phyloP scores from a whole-genome alignment of 148 eudicot genomes.

The Dianthus caryophyllus region DNA sequence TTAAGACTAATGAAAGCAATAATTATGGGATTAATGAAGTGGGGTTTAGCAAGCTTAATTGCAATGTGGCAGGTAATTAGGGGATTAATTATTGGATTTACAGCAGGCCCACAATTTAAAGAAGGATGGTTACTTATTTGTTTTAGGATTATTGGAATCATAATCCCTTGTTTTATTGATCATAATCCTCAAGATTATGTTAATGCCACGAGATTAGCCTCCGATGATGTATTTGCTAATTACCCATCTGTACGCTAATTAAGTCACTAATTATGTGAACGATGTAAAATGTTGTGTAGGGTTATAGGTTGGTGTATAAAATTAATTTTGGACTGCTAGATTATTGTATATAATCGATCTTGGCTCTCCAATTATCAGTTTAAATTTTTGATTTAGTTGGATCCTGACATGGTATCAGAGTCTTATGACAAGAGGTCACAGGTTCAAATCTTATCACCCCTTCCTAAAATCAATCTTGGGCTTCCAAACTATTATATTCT shows the following conservation, averaged over 20 bases:
- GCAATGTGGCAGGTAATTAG: slow-evolving; percentile 60
- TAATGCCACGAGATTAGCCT: slow-evolving; percentile 41
- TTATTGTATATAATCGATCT: too few relatives aligned
- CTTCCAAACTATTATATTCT: too few relatives aligned
- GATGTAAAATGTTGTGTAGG: too few relatives aligned
- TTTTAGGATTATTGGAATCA: slow-evolving; percentile 35
- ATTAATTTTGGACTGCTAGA: too few relatives aligned
- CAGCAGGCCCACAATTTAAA: slow-evolving; percentile 42
- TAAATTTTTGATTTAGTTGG: too few relatives aligned
- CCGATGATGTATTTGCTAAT: slow-evolving; percentile 4
- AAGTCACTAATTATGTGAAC: too few relatives aligned
- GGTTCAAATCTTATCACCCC: too few relatives aligned
- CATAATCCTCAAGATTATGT: slow-evolving; percentile 57
- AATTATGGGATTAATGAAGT: not conserved
- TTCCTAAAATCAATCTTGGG: too few relatives aligned
- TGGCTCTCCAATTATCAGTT: too few relatives aligned
- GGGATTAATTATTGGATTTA: slow-evolving; percentile 38
- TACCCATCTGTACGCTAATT: not conserved
- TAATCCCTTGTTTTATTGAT: slow-evolving; percentile 38
- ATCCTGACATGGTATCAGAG: too few relatives aligned
- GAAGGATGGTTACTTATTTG: slow-evolving; percentile 35
- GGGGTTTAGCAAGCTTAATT: slow-evolving; percentile 21
- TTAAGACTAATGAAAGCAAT: slow-evolving; percentile 12
- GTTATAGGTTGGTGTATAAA: too few relatives aligned
- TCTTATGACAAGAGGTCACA: too few relatives aligned